Evolutionary conservation across 139 green algal species (phyloP), one percentile per base, ranked within the genome.

Genomic region (Tetratostichococcus sp.): DNA sequence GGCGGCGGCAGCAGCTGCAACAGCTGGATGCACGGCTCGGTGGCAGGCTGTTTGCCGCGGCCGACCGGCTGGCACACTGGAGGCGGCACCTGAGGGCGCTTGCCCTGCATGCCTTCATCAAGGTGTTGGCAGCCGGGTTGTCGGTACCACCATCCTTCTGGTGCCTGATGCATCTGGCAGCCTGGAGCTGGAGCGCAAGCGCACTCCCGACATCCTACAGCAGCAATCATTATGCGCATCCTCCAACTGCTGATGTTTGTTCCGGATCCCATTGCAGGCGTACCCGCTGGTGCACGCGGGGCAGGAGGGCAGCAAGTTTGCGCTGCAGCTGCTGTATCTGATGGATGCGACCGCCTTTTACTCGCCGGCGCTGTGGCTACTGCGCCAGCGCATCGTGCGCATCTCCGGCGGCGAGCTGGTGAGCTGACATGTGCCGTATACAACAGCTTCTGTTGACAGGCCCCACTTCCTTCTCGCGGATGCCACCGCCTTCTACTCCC

Each of bases 261-360:
- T n/a, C n/a, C n/a, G n/a, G n/a, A n/a, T n/a, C n/a, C n/a, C n/a
- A n/a, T 11, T 50, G 57, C 39, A 58, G 0, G 35, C 59, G 6
- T 94, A 91, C 74, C 90, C 91, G 31, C 88, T 71, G 67, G 14
- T 86, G 3, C 80, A 85, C 30, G 81, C 86, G 5, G 77, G 43
- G 1, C 59, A 87, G 35, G 87, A 96, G 71, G 85, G 73, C 11
- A 39, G 73, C 0, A 70, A 71, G 11, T 88, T 96, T 43, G 77
- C 72, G 14, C 95, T 93, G 76, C 91, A 96, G 78, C 58, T 93
- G 72, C 31, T 77, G 0, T 96, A 93, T 74, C 74, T 96, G 70
- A 73, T 96, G 73, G 79, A 79, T 0, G 58, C 69, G 8, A 78
- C 77, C 0, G 78, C 84, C 0, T 91, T 76, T 65, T 91, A 79